Conservation (phyloP, 2,329 filamentous ascomycete species). For the Leptographium procerum region DNA sequence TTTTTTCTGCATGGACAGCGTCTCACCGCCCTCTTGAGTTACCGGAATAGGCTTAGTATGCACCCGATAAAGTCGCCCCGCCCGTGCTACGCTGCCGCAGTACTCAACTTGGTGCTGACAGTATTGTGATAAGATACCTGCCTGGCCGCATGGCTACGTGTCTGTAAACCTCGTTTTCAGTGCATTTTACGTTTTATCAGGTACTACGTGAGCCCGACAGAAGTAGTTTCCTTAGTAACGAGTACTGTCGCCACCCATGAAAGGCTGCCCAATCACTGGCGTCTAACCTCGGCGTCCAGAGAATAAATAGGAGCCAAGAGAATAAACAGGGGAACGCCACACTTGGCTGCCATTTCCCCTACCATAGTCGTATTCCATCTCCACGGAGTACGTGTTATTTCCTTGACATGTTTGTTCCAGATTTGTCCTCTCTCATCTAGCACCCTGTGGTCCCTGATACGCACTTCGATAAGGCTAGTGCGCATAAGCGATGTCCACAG, state of each 20-base stretch:
- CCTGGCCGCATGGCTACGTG: too few species aligned
- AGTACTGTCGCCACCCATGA: neutral
- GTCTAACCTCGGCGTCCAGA: neutral
- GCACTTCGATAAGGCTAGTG: too few species aligned
- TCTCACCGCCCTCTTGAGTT: constrained; percentile 12
- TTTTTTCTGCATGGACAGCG: constrained; percentile 10
- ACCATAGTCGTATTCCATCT: neutral
- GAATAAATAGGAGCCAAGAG: neutral
- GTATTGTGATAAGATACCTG: neutral
- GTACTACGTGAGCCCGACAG: too few species aligned
- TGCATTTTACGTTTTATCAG: too few species aligned
- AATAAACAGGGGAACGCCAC: neutral
- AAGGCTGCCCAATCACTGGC: too few species aligned
- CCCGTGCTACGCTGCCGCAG: neutral
- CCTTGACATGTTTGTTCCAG: too few species aligned
- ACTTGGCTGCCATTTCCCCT: neutral
- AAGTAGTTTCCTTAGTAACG: neutral
- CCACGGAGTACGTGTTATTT: too few species aligned
- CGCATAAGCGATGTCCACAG: too few species aligned
- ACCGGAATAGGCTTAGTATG: constrained; percentile 4
- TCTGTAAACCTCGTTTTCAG: neutral
- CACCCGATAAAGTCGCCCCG: constrained; percentile 3
- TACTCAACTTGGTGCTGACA: neutral
- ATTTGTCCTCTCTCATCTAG: too few species aligned
- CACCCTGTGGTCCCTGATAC: too few species aligned